phyloP scores from a whole-genome alignment of 345 rosid species.

The Gossypium rotundifolium region DNA sequence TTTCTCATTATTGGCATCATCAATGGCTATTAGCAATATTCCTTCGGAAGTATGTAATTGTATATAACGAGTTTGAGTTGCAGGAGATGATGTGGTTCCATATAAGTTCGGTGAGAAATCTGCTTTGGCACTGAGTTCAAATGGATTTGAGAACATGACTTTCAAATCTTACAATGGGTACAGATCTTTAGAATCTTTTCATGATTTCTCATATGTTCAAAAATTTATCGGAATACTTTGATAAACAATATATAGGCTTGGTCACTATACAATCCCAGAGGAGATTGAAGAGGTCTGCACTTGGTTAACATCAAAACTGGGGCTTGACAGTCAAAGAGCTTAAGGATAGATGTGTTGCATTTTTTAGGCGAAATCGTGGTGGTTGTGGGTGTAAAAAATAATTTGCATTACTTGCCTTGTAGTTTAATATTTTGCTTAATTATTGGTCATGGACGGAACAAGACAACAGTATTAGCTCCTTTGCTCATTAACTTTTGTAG shows the following conservation, averaged over 20 bases:
- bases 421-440: constrained; percentile 4
- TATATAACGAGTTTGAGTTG: constrained; percentile 18
- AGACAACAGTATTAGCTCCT: neutral
- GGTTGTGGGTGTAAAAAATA: constrained; percentile 13
- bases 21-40: neutral
- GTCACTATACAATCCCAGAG: constrained; percentile 83
- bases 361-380: neutral
- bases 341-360: constrained; percentile 5
- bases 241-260: constrained; percentile 44
- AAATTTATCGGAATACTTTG: constrained; percentile 5
- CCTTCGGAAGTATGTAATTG: neutral
- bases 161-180: constrained; percentile 76
- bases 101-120: constrained; percentile 88
- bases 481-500: neutral
- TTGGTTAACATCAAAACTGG: constrained; percentile 66
- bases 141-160: constrained; percentile 59
- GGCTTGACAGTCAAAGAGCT: constrained; percentile 42
- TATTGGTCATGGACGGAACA: constrained; percentile 2
- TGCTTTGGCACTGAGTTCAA: constrained; percentile 42
- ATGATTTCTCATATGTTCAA: neutral
- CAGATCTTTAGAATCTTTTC: constrained; percentile 1
- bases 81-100: constrained; percentile 90
- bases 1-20: neutral
- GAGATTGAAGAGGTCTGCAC: constrained; percentile 82
- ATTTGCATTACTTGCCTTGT: constrained; percentile 5